Evolutionary conservation across 2,329 filamentous ascomycete genomes (phyloP), one percentile per base, ranked within the genome.

Genomic region (Plectosphaerella plurivora): DNA sequence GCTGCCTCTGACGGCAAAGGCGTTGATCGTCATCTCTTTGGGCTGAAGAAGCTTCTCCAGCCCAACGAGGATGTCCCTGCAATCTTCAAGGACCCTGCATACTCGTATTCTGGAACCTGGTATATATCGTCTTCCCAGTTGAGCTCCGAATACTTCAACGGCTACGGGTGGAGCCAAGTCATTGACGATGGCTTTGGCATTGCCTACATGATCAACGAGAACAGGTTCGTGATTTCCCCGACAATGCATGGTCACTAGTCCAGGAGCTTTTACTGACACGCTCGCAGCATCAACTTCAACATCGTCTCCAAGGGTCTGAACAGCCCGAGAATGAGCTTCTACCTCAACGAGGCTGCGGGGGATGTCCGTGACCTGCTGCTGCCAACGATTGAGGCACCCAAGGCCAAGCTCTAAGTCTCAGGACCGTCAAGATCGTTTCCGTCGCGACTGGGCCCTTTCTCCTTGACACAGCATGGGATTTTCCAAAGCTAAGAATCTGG

Each of bases 121-220:
- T 96, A 85, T 73, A 78, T 99, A 54, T 93, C 87, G 25, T 91
- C 86, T 25, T 91, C 85, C 55, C 95, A 99, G 76, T 76, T 99
- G 68, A 94, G 88, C 73, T 92, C 87, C 35, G 95, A 99, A 76
- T 97, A 89, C 78, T 99, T 97, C 74, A 99, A 99, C 69, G 94
- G 95, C 22, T 99, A 99, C 72, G 94, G 94, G 45, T 99, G 94
- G 94, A 94, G 89, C 67, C 93, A 99, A 76, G 94, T 99, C 50
- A 88, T 97, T 51, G 92, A 97, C 65, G 89, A 88, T 55, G 94
- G 94, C 28, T 99, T 94, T 73, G 94, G 94, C 59, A 96, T 99
- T 66, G 94, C 94, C 39, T 99, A 99, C 70, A 99, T 99, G 94
- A 97, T 99, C 70, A 99, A 99, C 68, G 93, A 97, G 79, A 96